These are phyloP conservation scores for Taphrina wiesneri DNA, from an alignment of 1,139 yeast genomes.

Conservation along the genomic window DNA sequence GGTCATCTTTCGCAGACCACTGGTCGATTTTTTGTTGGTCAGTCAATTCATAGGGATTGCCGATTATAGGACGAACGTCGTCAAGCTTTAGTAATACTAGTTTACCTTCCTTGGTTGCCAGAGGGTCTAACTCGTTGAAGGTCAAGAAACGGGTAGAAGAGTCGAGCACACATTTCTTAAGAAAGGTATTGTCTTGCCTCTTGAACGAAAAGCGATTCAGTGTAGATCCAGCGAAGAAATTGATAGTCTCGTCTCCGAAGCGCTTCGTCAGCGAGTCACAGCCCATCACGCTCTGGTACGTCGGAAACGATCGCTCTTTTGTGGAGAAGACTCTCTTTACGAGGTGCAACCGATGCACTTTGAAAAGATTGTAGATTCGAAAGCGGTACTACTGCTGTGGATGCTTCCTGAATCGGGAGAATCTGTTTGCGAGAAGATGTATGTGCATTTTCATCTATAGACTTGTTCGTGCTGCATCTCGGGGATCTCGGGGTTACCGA, in stretches of 20 bases:
- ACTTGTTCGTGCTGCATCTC: no score
- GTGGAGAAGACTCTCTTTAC: slow-evolving; percentile 2
- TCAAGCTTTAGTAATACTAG: slow-evolving; percentile 40
- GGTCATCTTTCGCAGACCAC: slow-evolving; percentile 46
- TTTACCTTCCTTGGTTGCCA: slow-evolving; percentile 40
- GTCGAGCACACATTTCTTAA: slow-evolving; percentile 56
- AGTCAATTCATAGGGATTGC: slow-evolving; percentile 45
- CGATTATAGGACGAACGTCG: slow-evolving; percentile 43
- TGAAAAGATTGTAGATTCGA: no score
- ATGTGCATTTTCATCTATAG: not conserved
- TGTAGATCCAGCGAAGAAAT: slow-evolving; percentile 55
- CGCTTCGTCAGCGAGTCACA: slow-evolving; percentile 1
- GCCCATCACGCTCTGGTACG: slow-evolving; percentile 18
- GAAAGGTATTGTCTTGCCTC: slow-evolving; percentile 64
- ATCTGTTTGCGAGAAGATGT: not conserved
- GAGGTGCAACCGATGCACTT: slow-evolving; percentile 12
- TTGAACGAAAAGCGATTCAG: slow-evolving; percentile 79
- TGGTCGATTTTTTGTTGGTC: slow-evolving; percentile 42
- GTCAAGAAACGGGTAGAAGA: slow-evolving; percentile 61
- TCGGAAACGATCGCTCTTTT: slow-evolving; percentile 8
- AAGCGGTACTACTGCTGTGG: not conserved
- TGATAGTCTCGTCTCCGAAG: slow-evolving; percentile 31
- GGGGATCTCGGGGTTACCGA: no score
- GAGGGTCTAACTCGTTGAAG: slow-evolving; percentile 47
- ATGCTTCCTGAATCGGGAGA: no score